Base-by-base conservation (phyloP, 371 early-diverging fungal species). In the Nematocida parisii region DNA sequence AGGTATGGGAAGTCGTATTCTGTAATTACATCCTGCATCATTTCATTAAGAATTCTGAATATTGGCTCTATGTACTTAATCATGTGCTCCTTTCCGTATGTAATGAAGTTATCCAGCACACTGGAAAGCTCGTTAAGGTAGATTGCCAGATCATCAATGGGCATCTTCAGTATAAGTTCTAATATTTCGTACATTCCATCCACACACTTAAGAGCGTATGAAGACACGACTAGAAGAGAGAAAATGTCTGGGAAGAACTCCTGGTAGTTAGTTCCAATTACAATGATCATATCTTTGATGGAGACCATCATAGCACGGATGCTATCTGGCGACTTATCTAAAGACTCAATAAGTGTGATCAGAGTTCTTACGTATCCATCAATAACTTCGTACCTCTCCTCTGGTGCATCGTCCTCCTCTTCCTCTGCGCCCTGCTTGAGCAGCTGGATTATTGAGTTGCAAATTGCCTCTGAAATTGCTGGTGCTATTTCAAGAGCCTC, bases 51-150 rank as follows among this genome's bases (percentile, higher is more conserved):
- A 22, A 86, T 73, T 1, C 75, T 24, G 18, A 70, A 44, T 42
- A 83, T 74, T 33, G 44, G 15, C 11, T 61, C 54, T 39, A 73
- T 5, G 71, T 72, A 83, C 42, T 9, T 46, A 24, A 54, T 18
- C 52, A 71, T 73, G 6, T 47, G 66, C 50, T 75, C 74, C 54
- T 74, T 73, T 70, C 87, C 87, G 75, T 77, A 86, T 27, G 82
- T 71, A 22, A 86, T 58, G 52, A 73, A 85, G 82, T 87, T 87
- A 61, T 87, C 87, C 24, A 87, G 74, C 40, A 86, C 71, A 27
- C 81, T 72, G 7, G 83, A 68, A 0, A 87, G 61, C 71, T 87
- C 86, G 18, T 20, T 7, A 0, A 74, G 22, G 44, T 84, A 83
- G 13, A 77, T 15, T 9, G 61, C 46, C 22, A 87, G 46, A 9